These are phyloP conservation scores for Penicillium sp. DNA, from an alignment of 2,329 filamentous ascomycete genomes.

Conservation along the genomic window DNA sequence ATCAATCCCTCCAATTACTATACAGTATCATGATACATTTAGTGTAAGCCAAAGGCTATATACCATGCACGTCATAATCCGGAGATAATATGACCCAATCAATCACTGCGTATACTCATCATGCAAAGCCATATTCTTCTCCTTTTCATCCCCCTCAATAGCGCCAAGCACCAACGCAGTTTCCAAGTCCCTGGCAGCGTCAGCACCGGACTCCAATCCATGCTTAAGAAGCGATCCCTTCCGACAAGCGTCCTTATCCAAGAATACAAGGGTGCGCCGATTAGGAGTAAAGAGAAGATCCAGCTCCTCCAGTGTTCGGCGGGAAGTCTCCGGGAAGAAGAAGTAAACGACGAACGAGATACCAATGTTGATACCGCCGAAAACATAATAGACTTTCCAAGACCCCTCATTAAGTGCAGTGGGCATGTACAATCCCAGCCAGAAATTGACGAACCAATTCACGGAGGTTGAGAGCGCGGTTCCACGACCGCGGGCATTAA, in stretches of 20 bases:
- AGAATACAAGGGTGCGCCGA: neutral
- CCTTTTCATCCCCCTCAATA: neutral
- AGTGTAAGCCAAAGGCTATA: neutral
- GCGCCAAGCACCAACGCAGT: neutral
- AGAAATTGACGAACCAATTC: conserved; percentile 26
- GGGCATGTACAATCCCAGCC: conserved; percentile 21
- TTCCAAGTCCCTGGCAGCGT: neutral
- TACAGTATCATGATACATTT: neutral
- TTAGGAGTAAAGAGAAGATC: neutral
- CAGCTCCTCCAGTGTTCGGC: neutral
- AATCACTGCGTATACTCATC: neutral
- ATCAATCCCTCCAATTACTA: neutral
- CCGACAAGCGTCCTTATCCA: neutral
- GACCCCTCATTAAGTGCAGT: conserved; percentile 39
- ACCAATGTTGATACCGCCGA: conserved; percentile 33
- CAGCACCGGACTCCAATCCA: neutral
- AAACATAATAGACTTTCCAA: conserved; percentile 41
- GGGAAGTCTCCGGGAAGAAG: conserved; percentile 26
- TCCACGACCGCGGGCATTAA: conserved; percentile 19
- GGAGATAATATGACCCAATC: neutral
- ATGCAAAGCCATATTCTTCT: neutral
- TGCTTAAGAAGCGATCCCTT: neutral
- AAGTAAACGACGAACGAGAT: conserved; percentile 28
- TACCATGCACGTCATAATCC: neutral
- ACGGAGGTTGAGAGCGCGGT: conserved; percentile 15